Base-by-base conservation (phyloP, 2,329 filamentous ascomycete genomes). In the Nigrograna mackinnonii region DNA sequence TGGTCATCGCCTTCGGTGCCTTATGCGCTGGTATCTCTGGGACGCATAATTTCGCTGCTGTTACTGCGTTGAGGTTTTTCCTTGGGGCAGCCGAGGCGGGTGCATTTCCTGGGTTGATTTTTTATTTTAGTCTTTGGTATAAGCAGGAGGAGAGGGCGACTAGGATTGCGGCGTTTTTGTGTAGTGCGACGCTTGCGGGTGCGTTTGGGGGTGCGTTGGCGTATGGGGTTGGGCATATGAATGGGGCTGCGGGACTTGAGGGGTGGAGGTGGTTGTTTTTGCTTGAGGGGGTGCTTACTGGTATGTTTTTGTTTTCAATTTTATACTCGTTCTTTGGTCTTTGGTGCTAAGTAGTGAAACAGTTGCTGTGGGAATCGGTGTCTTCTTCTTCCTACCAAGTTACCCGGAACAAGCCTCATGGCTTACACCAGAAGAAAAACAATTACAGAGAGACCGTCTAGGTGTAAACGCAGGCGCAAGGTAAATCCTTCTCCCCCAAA, bases 31-130 rank as follows among this genome's bases (percentile, higher is more conserved):
- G 76, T 39, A 68, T 80, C 7, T 79, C 79, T 12, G 81, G 82
- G 37, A 75, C 82, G 4, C 68, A 67, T 14, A 73, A 64, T 52
- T 80, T 76, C 47, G 73, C 72, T 6, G 76, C 79, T 14, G 85
- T 87, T 41, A 73, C 82, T 3, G 78, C 76, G 6, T 79, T 85
- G 12, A 75, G 84, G 14, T 80, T 80, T 6, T 58, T 87, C 21
- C 70, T 87, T 4, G 84, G 84, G 6, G 52, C 83, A 4, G 79
- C 80, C 0, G 85, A 87, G 63, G 84, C 82, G 26, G 84, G 84
- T 0, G 64, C 87, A 22, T 66, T 87, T 2, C 84, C 84, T 0
- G 85, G 84, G 35, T 86, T 87, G 69, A 79, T 80, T 47, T 41
- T 54, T 39, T 64, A 52, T 6, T n/a, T 30, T 36, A 21, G 12